Evolutionary conservation across 257 asterid species (phyloP), one percentile per base, ranked within the genome.

Genomic region (Jaltomata sinuosa): DNA sequence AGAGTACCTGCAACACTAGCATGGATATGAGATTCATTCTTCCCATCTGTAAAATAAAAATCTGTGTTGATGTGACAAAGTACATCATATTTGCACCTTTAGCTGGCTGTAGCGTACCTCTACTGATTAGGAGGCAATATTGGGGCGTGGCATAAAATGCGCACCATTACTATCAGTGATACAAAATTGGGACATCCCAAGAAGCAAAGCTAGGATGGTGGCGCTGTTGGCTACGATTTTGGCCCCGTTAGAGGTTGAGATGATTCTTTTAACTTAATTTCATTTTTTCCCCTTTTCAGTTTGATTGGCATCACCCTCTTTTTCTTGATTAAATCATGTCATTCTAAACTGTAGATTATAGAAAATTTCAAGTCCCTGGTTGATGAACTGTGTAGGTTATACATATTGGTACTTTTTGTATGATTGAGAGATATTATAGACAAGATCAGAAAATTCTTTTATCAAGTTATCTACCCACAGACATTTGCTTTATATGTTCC

Each of bases 31-130:
- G 90, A 90, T 91, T 88, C 88, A 84, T 93, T 93, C 91, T 87
- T 91, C 84, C 83, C 40, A 18, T 90, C 86, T 92, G 97, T 92
- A 88, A 87, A 86, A 88, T 90, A 90, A 89, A 89, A 89, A 80
- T 85, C 86, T 10, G 72, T 89, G 88, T 90, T 89, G 89, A 88
- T 89, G 86, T 91, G 89, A 57, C 83, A 85, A 85, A 85, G 89
- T 86, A 89, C 88, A 87, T 84, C 87, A 90, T 83, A 86, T 91
- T 90, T 80, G 79, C 88, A 88, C 87, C 87, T 88, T 88, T 83
- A 74, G 86, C 47, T 85, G 85, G 89, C 88, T 82, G 83, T 82
- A 78, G 57, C 87, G 85, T 47, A 68, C n/a, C 45, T 79, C 85
- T 65, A 79, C 86, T 83, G 84, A 85, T 84, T 86, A 82, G 91